Evolutionary conservation across 2,329 filamentous ascomycete species (phyloP).

Genomic region (Lachnellula subtilissima): DNA sequence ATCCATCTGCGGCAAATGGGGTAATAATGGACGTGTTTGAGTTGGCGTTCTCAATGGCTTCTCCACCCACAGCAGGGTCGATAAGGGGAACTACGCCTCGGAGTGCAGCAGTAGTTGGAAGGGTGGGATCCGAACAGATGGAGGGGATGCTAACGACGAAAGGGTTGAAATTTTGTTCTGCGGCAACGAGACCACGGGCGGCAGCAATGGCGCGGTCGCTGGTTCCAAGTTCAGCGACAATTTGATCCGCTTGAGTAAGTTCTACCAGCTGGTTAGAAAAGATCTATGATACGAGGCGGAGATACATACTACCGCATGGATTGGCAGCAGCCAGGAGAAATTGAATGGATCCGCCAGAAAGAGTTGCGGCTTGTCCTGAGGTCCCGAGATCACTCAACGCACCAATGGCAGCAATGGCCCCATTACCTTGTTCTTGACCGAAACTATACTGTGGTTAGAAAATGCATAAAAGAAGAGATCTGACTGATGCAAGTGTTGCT

Average conservation of each 20-base stretch:
- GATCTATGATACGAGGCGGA: not conserved
- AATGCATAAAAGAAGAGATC: not conserved
- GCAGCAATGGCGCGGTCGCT: slow-evolving; percentile 56
- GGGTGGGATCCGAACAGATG: slow-evolving; percentile 58
- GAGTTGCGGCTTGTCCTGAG: slow-evolving; percentile 57
- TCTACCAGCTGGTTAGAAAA: slow-evolving; percentile 27
- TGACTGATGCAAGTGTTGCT: not conserved
- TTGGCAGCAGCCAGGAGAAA: slow-evolving; percentile 61
- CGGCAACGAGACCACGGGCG: slow-evolving; percentile 58
- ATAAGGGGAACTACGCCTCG: slow-evolving; percentile 64
- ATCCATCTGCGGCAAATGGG: slow-evolving; percentile 55
- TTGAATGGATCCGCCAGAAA: slow-evolving; percentile 56
- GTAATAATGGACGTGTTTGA: slow-evolving; percentile 46
- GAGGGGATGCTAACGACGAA: slow-evolving; percentile 54
- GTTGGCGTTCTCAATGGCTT: slow-evolving; percentile 56
- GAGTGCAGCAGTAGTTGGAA: slow-evolving; percentile 56
- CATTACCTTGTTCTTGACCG: slow-evolving; percentile 52
- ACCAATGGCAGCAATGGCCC: slow-evolving; percentile 49
- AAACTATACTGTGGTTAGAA: slow-evolving; percentile 39
- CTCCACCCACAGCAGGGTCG: slow-evolving; percentile 56
- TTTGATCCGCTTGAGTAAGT: slow-evolving; percentile 60
- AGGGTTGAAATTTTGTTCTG: slow-evolving; percentile 71
- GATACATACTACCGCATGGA: slow-evolving; percentile 56
- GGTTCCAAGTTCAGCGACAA: slow-evolving; percentile 56
- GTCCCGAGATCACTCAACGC: slow-evolving; percentile 50